phyloP scores from a whole-genome alignment of 2,329 filamentous ascomycete genomes.

The Thyridium curvatum region DNA sequence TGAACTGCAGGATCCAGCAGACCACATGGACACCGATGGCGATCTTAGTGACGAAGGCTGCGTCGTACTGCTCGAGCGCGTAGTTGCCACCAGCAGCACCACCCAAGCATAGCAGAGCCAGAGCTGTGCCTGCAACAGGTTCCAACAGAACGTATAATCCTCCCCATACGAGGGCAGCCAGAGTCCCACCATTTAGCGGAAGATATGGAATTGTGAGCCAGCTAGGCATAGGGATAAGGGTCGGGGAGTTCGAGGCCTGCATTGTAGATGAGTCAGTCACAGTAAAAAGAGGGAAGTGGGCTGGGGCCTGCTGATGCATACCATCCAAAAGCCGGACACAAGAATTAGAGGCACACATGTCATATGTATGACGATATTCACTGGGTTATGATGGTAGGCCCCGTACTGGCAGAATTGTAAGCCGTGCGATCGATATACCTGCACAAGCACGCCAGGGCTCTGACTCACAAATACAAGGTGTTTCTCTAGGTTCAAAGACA shows the following conservation, averaged over 20 bases:
- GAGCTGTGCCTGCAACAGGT: slow-evolving; percentile 76
- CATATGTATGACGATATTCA: slow-evolving; percentile 76
- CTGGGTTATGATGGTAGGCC: slow-evolving; percentile 71
- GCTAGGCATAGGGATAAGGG: slow-evolving; percentile 56
- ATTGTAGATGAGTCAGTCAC: slow-evolving; percentile 1
- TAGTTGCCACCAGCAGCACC: slow-evolving; percentile 72
- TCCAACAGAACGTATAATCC: slow-evolving; percentile 86
- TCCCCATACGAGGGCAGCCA: slow-evolving; percentile 62
- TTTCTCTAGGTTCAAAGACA: slow-evolving; percentile 73
- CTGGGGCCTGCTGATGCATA: slow-evolving; percentile 32
- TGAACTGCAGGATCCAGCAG: slow-evolving; percentile 83
- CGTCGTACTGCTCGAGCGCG: slow-evolving; percentile 50
- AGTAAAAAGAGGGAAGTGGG: slow-evolving; percentile 3
- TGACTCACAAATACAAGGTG: slow-evolving; percentile 72
- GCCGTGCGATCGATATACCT: slow-evolving; percentile 1
- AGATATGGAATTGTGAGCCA: slow-evolving; percentile 64
- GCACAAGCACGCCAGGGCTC: slow-evolving; percentile 2
- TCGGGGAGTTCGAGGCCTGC: slow-evolving; percentile 57
- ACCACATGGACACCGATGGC: slow-evolving; percentile 64
- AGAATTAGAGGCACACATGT: slow-evolving; percentile 72
- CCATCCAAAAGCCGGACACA: slow-evolving; percentile 64
- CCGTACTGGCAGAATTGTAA: slow-evolving; percentile 56
- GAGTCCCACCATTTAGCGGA: slow-evolving; percentile 59
- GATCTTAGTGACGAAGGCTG: slow-evolving; percentile 40
- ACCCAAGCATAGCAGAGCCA: slow-evolving; percentile 70